These are phyloP conservation scores for Mycotypha africana DNA, from an alignment of 371 early-diverging fungal species.

Conservation along the genomic window DNA sequence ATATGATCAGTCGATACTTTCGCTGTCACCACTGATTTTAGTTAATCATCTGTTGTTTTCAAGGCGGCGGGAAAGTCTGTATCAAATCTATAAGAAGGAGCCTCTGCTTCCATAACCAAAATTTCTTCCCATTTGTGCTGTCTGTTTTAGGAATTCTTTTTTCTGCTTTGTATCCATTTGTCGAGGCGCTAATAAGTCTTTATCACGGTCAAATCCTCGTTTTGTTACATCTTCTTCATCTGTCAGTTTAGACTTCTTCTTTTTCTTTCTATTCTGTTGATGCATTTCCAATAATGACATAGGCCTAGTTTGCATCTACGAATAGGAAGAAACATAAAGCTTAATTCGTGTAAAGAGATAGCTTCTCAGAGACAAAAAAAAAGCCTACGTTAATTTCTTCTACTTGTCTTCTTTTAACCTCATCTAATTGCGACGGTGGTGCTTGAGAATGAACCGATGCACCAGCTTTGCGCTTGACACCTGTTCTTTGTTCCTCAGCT, in stretches of 20 bases:
- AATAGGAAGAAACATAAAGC: background rate
- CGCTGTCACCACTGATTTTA: no score
- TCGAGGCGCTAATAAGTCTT: constrained; percentile 40
- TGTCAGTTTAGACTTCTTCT: constrained; percentile 12
- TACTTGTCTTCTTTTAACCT: no score
- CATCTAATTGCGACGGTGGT: no score
- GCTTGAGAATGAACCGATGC: no score
- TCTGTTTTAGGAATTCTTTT: constrained; percentile 40
- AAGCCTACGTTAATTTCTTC: no score
- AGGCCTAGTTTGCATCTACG: constrained; percentile 32
- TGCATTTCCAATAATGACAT: constrained; percentile 51
- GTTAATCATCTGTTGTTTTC: no score
- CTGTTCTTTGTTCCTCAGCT: no score
- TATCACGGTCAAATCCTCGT: constrained; percentile 52
- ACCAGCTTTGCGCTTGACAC: no score
- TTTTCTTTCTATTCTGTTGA: constrained; percentile 15
- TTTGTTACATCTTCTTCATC: constrained; percentile 43
- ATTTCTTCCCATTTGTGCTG: constrained; percentile 35
- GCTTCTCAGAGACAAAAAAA: no score
- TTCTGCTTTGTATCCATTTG: constrained; percentile 42
- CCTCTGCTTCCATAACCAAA: constrained; percentile 44
- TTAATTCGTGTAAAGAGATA: no score
- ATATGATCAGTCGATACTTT: no score
- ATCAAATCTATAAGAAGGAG: constrained; percentile 40
- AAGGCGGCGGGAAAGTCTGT: no score